phyloP scores from a whole-genome alignment of 192 early-diverging fungal genomes.

The Dimargaris cristalligena region DNA sequence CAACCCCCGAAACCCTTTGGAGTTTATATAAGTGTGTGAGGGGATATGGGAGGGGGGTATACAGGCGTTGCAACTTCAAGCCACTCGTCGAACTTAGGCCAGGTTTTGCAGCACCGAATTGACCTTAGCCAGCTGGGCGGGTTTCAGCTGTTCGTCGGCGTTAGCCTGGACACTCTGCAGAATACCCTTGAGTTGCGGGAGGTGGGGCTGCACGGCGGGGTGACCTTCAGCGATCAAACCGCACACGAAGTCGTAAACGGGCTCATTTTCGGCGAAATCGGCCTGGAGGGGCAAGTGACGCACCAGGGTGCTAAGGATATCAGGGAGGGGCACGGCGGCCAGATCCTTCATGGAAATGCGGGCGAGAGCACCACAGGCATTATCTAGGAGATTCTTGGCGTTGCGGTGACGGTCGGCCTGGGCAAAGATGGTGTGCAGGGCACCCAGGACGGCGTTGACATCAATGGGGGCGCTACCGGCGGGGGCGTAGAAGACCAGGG shows the following conservation, averaged over 20 bases:
- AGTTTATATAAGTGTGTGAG: too few relatives aligned
- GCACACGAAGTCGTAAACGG: slow-evolving; percentile 56
- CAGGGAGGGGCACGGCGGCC: slow-evolving; percentile 46
- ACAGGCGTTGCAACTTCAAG: too few relatives aligned
- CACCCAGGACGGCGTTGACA: slow-evolving; percentile 42
- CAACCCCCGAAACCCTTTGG: too few relatives aligned
- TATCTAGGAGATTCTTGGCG: slow-evolving; percentile 40
- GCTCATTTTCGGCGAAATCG: slow-evolving; percentile 62
- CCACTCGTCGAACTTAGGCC: too few relatives aligned
- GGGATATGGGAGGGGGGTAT: too few relatives aligned
- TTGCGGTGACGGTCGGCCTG: slow-evolving; percentile 24
- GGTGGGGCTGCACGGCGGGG: slow-evolving; percentile 15
- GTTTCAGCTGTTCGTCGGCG: not conserved
- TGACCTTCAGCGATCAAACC: slow-evolving; percentile 33
- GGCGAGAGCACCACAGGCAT: slow-evolving; percentile 65
- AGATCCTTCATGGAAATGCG: slow-evolving; percentile 52
- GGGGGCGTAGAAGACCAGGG: slow-evolving; percentile 45
- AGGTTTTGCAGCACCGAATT: not conserved
- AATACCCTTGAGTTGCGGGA: not conserved
- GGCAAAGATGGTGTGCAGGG: slow-evolving; percentile 45
- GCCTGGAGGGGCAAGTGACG: slow-evolving; percentile 48
- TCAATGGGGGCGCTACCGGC: too few relatives aligned
- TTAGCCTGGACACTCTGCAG: not conserved
- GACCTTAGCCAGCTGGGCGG: not conserved
- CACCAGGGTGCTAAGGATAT: slow-evolving; percentile 51